Evolutionary conservation across 2,329 filamentous ascomycete genomes (phyloP), one percentile per base, ranked within the genome.

Genomic region (Colletotrichum spaethianum): DNA sequence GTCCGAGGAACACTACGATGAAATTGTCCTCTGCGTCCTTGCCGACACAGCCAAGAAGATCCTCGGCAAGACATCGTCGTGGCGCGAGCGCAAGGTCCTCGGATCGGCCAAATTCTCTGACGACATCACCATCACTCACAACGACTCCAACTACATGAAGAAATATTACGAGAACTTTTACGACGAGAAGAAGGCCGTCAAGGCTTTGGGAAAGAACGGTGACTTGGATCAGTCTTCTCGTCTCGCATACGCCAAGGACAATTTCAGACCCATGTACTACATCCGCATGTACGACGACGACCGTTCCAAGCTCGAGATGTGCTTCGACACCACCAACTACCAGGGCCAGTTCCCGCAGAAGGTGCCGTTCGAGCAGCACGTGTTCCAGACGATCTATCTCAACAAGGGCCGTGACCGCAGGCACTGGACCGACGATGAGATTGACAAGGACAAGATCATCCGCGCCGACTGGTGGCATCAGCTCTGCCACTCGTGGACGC

Each of bases 291-390:
- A 91, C 78, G 80, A 82, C 0, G 73, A 84, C 33, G 88, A 90
- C 76, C 82, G 82, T 4, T 86, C 83, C 11, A 90, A 89, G 78
- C 85, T 91, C 2, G 89, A 91, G 78, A 90, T 91, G 89, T 90
- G 88, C 76, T 93, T 93, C 79, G 91, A 93, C 79, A 91, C 90
- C 79, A 91, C 90, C 8, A 92, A 93, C 78, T 93, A 93, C 80
- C 92, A 93, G 77, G 86, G 89, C 38, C 92, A 93, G 76, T 93
- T 93, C 76, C 88, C 89, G 0, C 81, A 79, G 40, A 74, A 76
- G 26, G 80, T 82, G 1, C 80, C 81, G 0, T 83, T 82, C 50
- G 79, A 82, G 73, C 77, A 79, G 71, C 81, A 82, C 65, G 78
- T 82, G 4, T 74, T 74, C 60, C 73, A 74, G 72, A 82, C 89